Evolutionary conservation across 2,329 filamentous ascomycete genomes (phyloP).

Genomic region (Acephala macrosclerotiorum): DNA sequence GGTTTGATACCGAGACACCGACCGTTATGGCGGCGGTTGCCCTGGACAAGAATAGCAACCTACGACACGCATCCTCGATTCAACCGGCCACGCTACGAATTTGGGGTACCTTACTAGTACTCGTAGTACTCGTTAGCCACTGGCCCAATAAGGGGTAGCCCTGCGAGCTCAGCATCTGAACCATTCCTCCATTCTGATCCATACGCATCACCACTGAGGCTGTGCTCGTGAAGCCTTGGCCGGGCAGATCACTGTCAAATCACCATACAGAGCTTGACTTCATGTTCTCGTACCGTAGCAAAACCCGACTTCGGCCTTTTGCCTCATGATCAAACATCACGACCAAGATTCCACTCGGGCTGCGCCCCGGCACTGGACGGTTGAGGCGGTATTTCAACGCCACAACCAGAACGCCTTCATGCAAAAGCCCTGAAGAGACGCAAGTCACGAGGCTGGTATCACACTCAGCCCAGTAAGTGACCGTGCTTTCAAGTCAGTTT

Average conservation of each 20-base stretch:
- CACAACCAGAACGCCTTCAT: constrained; percentile 4
- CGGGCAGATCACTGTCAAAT: too few relatives aligned
- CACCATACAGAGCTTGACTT: constrained; percentile 8
- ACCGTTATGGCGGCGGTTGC: background rate
- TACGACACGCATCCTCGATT: background rate
- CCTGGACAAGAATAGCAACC: constrained; percentile 8
- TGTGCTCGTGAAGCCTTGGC: constrained; percentile 1
- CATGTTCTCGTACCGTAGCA: background rate
- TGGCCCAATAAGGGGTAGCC: background rate
- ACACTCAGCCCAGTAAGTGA: background rate
- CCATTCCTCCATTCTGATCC: background rate
- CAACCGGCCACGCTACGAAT: constrained; percentile 1
- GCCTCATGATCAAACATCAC: constrained; percentile 1
- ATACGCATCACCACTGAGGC: constrained; percentile 11
- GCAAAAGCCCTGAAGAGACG: background rate
- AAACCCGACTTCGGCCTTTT: background rate
- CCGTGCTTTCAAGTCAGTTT: background rate
- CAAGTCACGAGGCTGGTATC: background rate
- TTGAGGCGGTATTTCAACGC: background rate
- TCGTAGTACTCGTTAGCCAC: too few relatives aligned
- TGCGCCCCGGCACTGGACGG: constrained; percentile 7
- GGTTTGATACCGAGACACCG: too few relatives aligned
- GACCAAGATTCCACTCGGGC: background rate
- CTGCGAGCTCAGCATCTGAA: background rate
- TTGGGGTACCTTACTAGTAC: too few relatives aligned